Evolutionary conservation across 2,329 filamentous ascomycete species (phyloP).

Genomic region (Beauveria sp.): DNA sequence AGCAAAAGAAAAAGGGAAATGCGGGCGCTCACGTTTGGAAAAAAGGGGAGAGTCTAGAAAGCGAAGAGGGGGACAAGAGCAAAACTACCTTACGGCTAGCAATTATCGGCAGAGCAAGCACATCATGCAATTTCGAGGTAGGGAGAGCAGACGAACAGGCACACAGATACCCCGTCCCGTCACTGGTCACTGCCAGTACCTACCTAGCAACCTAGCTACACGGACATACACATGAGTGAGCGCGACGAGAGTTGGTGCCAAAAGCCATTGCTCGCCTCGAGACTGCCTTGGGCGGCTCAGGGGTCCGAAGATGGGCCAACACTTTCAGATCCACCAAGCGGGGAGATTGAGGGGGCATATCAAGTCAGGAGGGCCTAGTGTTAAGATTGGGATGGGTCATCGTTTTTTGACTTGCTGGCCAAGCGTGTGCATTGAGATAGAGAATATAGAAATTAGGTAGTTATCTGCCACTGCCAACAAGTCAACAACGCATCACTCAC

Average conservation of each 20-base stretch:
- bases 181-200: too few species aligned
- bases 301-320: not conserved
- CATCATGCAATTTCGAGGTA: too few species aligned
- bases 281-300: not conserved
- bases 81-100: too few species aligned
- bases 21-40: not conserved
- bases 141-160: too few species aligned
- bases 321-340: not conserved
- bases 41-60: not conserved
- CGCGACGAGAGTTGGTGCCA: not conserved
- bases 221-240: not conserved
- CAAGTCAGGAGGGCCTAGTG: not conserved
- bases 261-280: not conserved
- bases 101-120: too few species aligned
- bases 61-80: not conserved
- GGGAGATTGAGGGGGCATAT: not conserved
- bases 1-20: slow-evolving; percentile 6
- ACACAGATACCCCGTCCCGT: too few species aligned
- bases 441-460: too few species aligned
- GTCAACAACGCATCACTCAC: too few species aligned
- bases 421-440: not conserved
- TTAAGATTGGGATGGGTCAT: slow-evolving; percentile 1
- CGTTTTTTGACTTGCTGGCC: not conserved
- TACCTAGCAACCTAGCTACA: too few species aligned
- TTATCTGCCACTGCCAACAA: too few species aligned